phyloP scores from a whole-genome alignment of 2,329 filamentous ascomycete genomes.

The Monosporascus sp. region DNA sequence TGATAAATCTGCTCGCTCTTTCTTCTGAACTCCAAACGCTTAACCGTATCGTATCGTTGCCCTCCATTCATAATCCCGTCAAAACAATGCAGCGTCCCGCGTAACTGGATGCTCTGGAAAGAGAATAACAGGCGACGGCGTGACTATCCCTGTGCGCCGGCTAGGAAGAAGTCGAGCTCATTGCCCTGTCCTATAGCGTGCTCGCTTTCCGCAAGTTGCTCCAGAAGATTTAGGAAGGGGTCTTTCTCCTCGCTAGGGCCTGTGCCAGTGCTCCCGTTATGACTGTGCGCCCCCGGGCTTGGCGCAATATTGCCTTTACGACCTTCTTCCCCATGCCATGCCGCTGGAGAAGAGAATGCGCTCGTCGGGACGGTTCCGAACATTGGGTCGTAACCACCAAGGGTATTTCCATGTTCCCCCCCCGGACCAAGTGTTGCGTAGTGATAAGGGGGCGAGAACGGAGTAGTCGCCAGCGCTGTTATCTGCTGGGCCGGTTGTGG shows the following conservation, averaged over 20 bases:
- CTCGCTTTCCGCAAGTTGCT: conserved; percentile 80
- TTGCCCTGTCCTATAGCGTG: conserved; percentile 61
- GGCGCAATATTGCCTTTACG: conserved; percentile 30
- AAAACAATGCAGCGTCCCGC: too few species aligned
- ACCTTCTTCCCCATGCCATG: conserved; percentile 42
- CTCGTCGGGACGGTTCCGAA: conserved; percentile 52
- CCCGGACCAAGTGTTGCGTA: conserved; percentile 31
- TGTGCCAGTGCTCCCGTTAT: conserved; percentile 44
- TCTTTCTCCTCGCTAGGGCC: conserved; percentile 63
- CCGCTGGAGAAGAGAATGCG: conserved; percentile 44
- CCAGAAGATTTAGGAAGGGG: conserved; percentile 71
- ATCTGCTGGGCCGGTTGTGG: conserved; percentile 26
- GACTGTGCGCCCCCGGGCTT: conserved; percentile 44
- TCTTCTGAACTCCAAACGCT: too few species aligned
- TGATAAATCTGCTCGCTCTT: too few species aligned
- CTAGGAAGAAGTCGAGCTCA: conserved; percentile 74
- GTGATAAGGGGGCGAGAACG: conserved; percentile 39
- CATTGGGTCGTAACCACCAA: conserved; percentile 50
- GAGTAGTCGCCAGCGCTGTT: conserved; percentile 22
- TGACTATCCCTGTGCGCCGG: conserved; percentile 21
- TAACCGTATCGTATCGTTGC: too few species aligned
- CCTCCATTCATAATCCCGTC: too few species aligned
- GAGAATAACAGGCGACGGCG: background rate
- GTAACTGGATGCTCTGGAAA: background rate
- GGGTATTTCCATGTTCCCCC: conserved; percentile 23